These are phyloP conservation scores for Blastocystis sp. DNA, from an alignment of 352 stramenopile species.

Conservation along the genomic window DNA sequence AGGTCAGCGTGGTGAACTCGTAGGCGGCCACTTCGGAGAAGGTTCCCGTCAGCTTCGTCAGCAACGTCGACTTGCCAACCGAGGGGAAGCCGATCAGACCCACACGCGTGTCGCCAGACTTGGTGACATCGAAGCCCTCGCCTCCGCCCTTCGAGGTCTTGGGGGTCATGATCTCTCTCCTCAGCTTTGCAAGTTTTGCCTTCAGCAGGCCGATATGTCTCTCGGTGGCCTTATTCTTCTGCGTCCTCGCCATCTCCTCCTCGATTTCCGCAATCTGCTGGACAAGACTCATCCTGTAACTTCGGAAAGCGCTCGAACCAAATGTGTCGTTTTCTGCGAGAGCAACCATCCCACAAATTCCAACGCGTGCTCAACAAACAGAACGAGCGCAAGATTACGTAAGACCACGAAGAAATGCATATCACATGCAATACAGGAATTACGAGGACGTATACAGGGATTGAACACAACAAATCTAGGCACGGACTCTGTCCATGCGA, in stretches of 20 bases:
- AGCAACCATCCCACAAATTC: neutral
- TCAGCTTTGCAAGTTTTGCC: constrained; percentile 92
- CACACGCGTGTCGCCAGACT: constrained; percentile 90
- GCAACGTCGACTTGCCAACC: constrained; percentile 93
- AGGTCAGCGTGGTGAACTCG: constrained; percentile 98
- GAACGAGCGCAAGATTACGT: neutral
- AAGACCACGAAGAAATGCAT: neutral
- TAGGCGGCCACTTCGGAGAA: constrained; percentile 90
- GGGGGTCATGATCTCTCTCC: constrained; percentile 49
- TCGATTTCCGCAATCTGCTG: constrained; percentile 69
- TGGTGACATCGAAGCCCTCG: constrained; percentile 86
- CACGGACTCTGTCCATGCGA: neutral
- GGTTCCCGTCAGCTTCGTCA: constrained; percentile 93
- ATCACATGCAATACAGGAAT: neutral
- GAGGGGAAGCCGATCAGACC: constrained; percentile 95
- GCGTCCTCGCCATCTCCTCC: constrained; percentile 72
- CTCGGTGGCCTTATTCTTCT: constrained; percentile 99
- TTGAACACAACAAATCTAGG: constrained; percentile 16
- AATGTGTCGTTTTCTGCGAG: constrained; percentile 74
- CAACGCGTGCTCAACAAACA: neutral
- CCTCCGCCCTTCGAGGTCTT: constrained; percentile 73
- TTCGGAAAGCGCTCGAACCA: constrained; percentile 91
- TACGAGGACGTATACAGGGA: neutral
- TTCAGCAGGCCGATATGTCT: constrained; percentile 96
- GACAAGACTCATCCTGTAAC: constrained; percentile 85